Evolutionary conservation across 108 stramenopile genomes (phyloP).

Genomic region (Fragilaria crotonensis): DNA sequence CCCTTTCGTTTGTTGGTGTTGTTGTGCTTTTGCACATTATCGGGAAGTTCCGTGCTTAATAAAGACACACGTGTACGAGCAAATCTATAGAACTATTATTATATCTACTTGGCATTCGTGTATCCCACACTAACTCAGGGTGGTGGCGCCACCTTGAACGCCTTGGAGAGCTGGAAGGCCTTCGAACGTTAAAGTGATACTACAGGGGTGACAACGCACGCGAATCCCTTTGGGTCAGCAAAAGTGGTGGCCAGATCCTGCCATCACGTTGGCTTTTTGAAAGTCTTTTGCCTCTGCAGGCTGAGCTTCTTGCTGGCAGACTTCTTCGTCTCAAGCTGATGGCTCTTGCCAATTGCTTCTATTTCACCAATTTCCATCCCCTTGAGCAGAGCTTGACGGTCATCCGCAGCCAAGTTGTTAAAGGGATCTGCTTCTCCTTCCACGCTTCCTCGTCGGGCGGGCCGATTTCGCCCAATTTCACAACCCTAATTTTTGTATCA

Average conservation of each 20-base stretch:
- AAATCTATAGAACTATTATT: too few species aligned
- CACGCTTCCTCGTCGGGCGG: slow-evolving; percentile 42
- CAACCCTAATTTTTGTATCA: slow-evolving; percentile 1
- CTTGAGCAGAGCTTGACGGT: slow-evolving; percentile 42
- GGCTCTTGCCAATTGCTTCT: slow-evolving; percentile 23
- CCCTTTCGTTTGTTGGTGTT: slow-evolving; percentile 80
- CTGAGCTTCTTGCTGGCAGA: slow-evolving; percentile 33
- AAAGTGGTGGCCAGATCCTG: too few species aligned
- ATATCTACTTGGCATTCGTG: too few species aligned
- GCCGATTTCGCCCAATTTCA: slow-evolving; percentile 16
- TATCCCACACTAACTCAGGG: too few species aligned
- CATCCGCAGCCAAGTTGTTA: slow-evolving; percentile 46
- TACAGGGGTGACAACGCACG: too few species aligned
- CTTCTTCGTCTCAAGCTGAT: slow-evolving; percentile 27
- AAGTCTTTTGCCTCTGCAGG: slow-evolving; percentile 1
- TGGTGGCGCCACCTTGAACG: too few species aligned
- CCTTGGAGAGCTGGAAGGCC: too few species aligned
- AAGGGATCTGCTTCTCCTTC: slow-evolving; percentile 61
- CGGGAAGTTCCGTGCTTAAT: slow-evolving; percentile 88
- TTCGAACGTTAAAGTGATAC: too few species aligned
- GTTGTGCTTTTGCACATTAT: slow-evolving; percentile 90
- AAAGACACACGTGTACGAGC: too few species aligned
- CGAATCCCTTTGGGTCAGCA: too few species aligned
- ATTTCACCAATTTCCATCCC: slow-evolving; percentile 53
- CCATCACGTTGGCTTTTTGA: neutral